These are phyloP conservation scores for Candida smagusa DNA, from an alignment of 1,139 yeast genomes.

Conservation along the genomic window DNA sequence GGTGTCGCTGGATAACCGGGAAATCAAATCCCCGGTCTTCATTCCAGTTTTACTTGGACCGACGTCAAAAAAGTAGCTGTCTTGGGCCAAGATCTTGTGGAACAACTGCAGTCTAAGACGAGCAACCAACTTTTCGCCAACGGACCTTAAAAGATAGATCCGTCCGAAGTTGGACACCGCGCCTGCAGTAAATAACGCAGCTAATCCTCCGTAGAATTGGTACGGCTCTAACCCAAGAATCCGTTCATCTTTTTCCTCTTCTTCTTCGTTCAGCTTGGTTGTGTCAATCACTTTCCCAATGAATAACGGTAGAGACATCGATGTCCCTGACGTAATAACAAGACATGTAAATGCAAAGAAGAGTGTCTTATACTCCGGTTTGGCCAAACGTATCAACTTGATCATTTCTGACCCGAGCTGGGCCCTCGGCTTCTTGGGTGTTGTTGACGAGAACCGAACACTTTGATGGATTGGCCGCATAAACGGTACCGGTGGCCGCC, in stretches of 20 bases:
- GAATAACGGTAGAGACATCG: constrained; percentile 73
- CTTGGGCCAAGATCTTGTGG: constrained; percentile 76
- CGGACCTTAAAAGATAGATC: constrained; percentile 64
- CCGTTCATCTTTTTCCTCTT: constrained; percentile 23
- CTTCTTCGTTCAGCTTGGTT: constrained; percentile 32
- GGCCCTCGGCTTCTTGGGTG: neutral
- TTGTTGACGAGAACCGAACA: neutral
- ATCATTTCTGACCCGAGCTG: constrained; percentile 1
- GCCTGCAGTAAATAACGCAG: constrained; percentile 60
- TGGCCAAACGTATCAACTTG: constrained; percentile 32
- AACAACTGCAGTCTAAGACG: constrained; percentile 75
- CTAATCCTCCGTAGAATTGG: constrained; percentile 34
- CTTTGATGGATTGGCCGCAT: too few relatives aligned
- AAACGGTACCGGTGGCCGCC: too few relatives aligned
- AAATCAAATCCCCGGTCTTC: constrained; percentile 91
- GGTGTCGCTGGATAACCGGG: constrained; percentile 84
- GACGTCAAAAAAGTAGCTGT: constrained; percentile 87
- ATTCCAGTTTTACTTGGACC: constrained; percentile 49
- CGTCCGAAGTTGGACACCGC: constrained; percentile 80
- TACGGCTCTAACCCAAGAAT: constrained; percentile 33
- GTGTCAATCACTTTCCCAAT: constrained; percentile 67
- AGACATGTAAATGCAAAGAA: constrained; percentile 58
- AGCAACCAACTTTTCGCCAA: constrained; percentile 86
- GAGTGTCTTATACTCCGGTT: constrained; percentile 34
- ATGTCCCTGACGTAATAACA: constrained; percentile 46